phyloP scores from a whole-genome alignment of 108 stramenopile species.

The Nannochloropsis granulata region DNA sequence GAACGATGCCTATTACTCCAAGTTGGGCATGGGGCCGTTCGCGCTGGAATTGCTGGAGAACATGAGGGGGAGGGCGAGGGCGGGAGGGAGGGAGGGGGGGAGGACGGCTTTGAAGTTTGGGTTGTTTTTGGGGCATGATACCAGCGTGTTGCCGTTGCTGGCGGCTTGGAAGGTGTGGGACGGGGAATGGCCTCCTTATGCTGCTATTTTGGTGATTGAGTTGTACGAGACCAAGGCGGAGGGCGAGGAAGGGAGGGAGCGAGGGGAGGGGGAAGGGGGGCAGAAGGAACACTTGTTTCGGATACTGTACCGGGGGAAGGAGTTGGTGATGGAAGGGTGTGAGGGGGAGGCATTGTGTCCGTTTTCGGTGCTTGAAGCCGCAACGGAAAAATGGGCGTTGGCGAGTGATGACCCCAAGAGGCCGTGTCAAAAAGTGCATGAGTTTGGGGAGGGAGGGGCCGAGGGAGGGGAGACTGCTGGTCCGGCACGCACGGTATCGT shows the following conservation, averaged over 20 bases:
- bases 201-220: slow-evolving; percentile 25
- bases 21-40: slow-evolving; percentile 30
- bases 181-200: slow-evolving; percentile 14
- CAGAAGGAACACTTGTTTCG: slow-evolving; percentile 7
- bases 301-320: slow-evolving; percentile 18
- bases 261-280: background rate
- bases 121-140: slow-evolving; percentile 28
- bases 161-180: slow-evolving; percentile 27
- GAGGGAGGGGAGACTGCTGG: background rate
- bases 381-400: background rate
- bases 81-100: background rate
- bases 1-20: slow-evolving; percentile 21
- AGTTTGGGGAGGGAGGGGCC: background rate
- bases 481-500: too few relatives aligned
- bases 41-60: slow-evolving; percentile 16
- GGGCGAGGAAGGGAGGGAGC: background rate
- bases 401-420: background rate
- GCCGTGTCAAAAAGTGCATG: background rate
- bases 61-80: background rate
- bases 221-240: slow-evolving; percentile 5
- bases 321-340: slow-evolving; percentile 15
- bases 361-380: background rate
- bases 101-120: slow-evolving; percentile 9
- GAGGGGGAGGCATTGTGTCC: background rate
- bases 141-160: slow-evolving; percentile 29